Conservation (phyloP, 1,284 basidiomycete genomes). For the Naganishia cerealis region DNA sequence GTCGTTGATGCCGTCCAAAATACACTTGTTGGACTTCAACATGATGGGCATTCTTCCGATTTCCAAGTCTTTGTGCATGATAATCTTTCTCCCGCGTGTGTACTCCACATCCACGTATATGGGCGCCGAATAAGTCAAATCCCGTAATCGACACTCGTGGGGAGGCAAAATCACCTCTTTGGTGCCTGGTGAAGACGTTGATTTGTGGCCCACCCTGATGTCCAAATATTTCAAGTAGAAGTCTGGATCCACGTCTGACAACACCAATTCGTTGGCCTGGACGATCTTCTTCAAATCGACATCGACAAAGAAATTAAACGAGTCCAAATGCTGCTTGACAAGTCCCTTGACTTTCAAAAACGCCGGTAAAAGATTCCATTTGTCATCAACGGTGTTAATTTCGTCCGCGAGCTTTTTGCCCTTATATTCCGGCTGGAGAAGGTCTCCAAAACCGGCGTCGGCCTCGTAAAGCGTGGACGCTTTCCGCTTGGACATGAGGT, state of each 20-base stretch:
- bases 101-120: constrained; percentile 96
- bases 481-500: too few species aligned
- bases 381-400: too few species aligned
- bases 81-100: constrained; percentile 85
- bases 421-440: too few species aligned
- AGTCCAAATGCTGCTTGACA: constrained; percentile 99
- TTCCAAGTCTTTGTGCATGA: constrained; percentile 77
- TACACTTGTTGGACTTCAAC: constrained; percentile 92
- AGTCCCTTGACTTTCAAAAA: constrained; percentile 95
- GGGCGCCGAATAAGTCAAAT: constrained; percentile 92
- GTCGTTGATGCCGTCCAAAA: constrained; percentile 75
- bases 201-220: too few species aligned
- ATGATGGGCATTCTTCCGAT: constrained; percentile 96
- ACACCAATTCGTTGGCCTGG: constrained; percentile 78
- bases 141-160: constrained; percentile 94
- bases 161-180: constrained; percentile 86
- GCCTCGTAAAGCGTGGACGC: too few species aligned
- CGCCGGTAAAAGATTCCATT: constrained; percentile 92
- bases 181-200: constrained; percentile 49
- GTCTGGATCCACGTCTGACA: constrained; percentile 94
- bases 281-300: constrained; percentile 96
- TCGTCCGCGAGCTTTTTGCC: too few species aligned
- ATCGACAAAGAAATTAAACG: constrained; percentile 99
- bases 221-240: too few species aligned
- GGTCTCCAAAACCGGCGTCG: too few species aligned